Percentiles rank a stretch among this genome's conserved stretches.
These are phyloP conservation scores for Didymella sp. DNA, from an alignment of 2,329 filamentous ascomycete genomes.

Conservation along the genomic window DNA sequence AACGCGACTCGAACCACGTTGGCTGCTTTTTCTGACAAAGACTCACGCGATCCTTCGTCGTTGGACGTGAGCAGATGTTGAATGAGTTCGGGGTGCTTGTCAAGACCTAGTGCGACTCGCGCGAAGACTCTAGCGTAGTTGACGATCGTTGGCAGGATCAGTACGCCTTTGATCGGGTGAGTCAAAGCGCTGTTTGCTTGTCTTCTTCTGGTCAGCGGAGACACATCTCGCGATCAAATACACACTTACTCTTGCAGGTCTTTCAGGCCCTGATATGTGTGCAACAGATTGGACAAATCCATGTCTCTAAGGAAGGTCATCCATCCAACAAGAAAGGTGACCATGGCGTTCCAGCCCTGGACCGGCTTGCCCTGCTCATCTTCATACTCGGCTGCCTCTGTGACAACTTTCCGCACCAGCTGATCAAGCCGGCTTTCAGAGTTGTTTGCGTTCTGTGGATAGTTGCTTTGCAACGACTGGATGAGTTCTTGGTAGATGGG, in stretches of 20 bases:
- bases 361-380: slow-evolving; percentile 62
- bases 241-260: slow-evolving; percentile 73
- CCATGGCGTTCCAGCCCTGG: slow-evolving; percentile 77
- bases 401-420: slow-evolving; percentile 42
- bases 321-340: slow-evolving; percentile 81
- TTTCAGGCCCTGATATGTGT: slow-evolving; percentile 77
- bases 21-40: slow-evolving; percentile 84
- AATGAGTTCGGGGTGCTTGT: slow-evolving; percentile 79
- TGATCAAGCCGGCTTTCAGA: slow-evolving; percentile 35
- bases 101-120: slow-evolving; percentile 82
- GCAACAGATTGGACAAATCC: slow-evolving; percentile 74
- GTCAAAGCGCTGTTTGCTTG: slow-evolving; percentile 83
- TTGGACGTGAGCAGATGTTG: slow-evolving; percentile 65
- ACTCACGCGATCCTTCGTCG: slow-evolving; percentile 72
- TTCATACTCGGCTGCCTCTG: slow-evolving; percentile 59
- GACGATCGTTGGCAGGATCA: slow-evolving; percentile 84
- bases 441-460: slow-evolving; percentile 27
- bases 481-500: slow-evolving; percentile 41
- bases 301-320: slow-evolving; percentile 82
- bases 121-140: slow-evolving; percentile 81
- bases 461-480: slow-evolving; percentile 32
- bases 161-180: slow-evolving; percentile 77
- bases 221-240: not conserved
- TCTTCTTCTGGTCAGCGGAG: slow-evolving; percentile 45
- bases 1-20: slow-evolving; percentile 92